Evolutionary conservation across 331 rosid species (phyloP), one percentile per base, ranked within the genome.

Genomic region (Malus hybrid): DNA sequence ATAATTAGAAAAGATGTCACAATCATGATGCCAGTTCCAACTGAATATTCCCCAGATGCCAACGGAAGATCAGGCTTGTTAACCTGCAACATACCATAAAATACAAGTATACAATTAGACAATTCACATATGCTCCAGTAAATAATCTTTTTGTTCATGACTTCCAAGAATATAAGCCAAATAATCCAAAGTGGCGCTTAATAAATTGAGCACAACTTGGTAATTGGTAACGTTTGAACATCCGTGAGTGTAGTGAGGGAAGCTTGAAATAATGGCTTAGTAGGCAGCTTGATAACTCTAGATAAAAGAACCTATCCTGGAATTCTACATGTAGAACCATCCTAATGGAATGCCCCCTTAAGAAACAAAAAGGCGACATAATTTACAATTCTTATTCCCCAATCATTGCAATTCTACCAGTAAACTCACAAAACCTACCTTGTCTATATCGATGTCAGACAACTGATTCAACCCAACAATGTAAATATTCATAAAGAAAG

Each of bases 1-100:
- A 91, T 78, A 83, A 91, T 42, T 56, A 83, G 74, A 81, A 88
- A 91, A 20, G 97, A 87, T 57, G 86, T 70, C 76, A 94, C 91
- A 84, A 91, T 87, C 65, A 72, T 46, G 70, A 78, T 78, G 80
- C 97, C 96, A 8, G 91, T 87, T 81, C 74, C 77, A 79, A 85
- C 64, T 75, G 99, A 94, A 84, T 85, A 94, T 76, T 94, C 99
- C 99, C 99, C 97, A 2, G 99, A 94, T 78, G 97, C 99, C 81
- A 94, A 79, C 61, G 99, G 99, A 83, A 91, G 99, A 88, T 92
- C 87, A 62, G 96, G 96, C 87, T 94, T 94, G 90, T 94, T 94
- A 76, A 92, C 88, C 97, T 94, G 92, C 83, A 84, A 70, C 7
- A 15, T 56, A 79, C 77, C 50, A 83, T 50, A 73, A 33, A 69